Base-by-base conservation (phyloP, 2,329 filamentous ascomycete genomes). In the Pseudogymnoascus sp. region DNA sequence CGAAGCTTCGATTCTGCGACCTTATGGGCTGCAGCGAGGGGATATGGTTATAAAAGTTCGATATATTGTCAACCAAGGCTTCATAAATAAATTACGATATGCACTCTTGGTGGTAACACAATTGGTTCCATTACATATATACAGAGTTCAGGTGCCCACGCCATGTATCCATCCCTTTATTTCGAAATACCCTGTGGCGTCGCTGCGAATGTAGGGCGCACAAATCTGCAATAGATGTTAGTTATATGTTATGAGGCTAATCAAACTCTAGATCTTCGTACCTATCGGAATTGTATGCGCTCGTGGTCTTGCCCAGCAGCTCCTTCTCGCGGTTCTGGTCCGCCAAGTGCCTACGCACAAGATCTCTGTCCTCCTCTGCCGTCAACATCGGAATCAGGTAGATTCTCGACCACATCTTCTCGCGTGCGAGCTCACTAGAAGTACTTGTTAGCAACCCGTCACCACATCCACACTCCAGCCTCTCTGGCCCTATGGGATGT, bases 371-470 rank as follows among this genome's bases (percentile, higher is more conserved):
- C 77, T 96, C 92, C 75, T 99, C 95, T 63, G 95, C 95, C 76
- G 97, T 93, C 67, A 99, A 86, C 67, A 96, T 80, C 64, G 95
- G 95, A 73, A 93, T 95, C 68, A 99, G 83, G 79, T 97, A 87
- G 78, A 99, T 96, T 74, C 95, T 89, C 66, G 91, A 86, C 95
- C 95, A 99, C 86, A 96, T 95, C 83, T 97, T 99, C 75, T 99
- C 95, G 71, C 95, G 91, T 67, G 88, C 90, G 69, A 96, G 88
- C 78, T 99, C 95, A 74, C 93, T 97, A 72, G 63, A 42, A 31
- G 10, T 33, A 15, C 15, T n/a, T n/a, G 35, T 60, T 60, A 60
- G 59, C 19, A 26, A 10, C 10, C 21, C 23, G 19, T 50, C 19
- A 15, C 13, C 59, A 40, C 21, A 42, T 13, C 33, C 59, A 42